These are phyloP conservation scores for Trichoderma sp. DNA, from an alignment of 2,329 filamentous ascomycete species.

Conservation along the genomic window DNA sequence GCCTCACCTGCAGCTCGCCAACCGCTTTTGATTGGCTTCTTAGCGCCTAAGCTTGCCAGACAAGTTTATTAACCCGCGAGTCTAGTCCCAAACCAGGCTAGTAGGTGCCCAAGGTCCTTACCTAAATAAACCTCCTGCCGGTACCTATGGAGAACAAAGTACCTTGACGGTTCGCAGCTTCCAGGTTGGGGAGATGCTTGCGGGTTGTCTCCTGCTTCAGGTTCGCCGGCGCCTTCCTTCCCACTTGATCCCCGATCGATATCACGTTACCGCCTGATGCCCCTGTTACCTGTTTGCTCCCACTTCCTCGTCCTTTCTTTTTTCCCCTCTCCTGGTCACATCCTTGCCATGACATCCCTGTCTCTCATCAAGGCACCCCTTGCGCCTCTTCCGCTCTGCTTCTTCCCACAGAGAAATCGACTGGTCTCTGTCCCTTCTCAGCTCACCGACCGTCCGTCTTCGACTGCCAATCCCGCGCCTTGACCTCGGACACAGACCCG, in stretches of 20 bases:
- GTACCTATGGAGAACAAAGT: neutral
- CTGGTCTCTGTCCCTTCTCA: neutral
- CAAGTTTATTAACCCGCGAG: constrained; percentile 24
- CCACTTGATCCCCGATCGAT: constrained; percentile 2
- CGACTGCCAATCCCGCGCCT: neutral
- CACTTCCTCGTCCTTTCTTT: neutral
- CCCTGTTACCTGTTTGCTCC: constrained; percentile 9
- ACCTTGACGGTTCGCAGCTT: neutral
- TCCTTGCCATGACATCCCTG: neutral
- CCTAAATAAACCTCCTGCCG: neutral
- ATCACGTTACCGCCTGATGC: constrained; percentile 4
- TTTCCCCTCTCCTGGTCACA: neutral
- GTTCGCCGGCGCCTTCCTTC: constrained; percentile 17
- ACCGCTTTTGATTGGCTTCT: neutral
- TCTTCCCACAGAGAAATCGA: neutral
- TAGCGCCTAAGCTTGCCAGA: constrained; percentile 23
- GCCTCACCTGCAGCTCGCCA: constrained; percentile 18
- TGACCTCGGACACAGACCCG: constrained; percentile 3
- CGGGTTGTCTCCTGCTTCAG: constrained; percentile 21
- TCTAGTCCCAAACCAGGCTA: constrained; percentile 14
- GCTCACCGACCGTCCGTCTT: neutral
- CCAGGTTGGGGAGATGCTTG: neutral
- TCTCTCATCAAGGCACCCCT: constrained; percentile 5
- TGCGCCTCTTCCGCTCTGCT: too few relatives aligned
- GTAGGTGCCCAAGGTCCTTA: too few relatives aligned